Base-by-base conservation (phyloP, 257 asterid species). In the Solanum medicagineum region DNA sequence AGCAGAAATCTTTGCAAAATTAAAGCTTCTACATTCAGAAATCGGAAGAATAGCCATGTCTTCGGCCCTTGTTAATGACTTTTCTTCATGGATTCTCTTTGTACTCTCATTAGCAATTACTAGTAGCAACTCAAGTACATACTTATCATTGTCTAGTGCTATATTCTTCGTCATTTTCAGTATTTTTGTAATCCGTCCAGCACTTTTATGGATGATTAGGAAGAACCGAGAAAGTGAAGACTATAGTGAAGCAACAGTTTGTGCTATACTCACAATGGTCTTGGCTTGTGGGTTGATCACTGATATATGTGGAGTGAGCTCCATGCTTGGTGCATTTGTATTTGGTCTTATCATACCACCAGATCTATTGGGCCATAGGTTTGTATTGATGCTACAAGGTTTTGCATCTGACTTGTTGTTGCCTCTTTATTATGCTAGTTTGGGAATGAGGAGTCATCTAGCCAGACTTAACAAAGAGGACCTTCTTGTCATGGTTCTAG, bases 241-340 rank as follows among this genome's bases (percentile, higher is more conserved):
- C 45, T 81, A 54, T 44, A 87, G 87, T 24, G 86, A 86, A 81
- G 60, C 83, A 6, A 73, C 63, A 12, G 69, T 86, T 42, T 86
- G 88, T 74, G n/a, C 81, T 74, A 74, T 80, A 32, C 86, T 86
- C 3, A 53, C 86, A 8, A 86, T 83, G 86, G 88, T 83, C 29
- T 74, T 86, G 86, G 85, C 71, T 57, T 86, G 86, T 63, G 88
- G 88, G n/a, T 63, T 86, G 42, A 53, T 83, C 16, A 83, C 86
- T 0, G 88, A 86, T 44, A 45, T 75, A 14, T 82, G 86, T 74
- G 86, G 88, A 36, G 80, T 86, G 6, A 86, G 86, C 84, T 83
- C 90, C 6, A 26, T 89, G 69, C 84, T 86, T 16, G 92, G 92
- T 29, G 89, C 92, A 7, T 90, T 88, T 49, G 68, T 90, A 17